phyloP scores from a whole-genome alignment of 768 basidiomycete genomes.

The Termitomyces sp. region DNA sequence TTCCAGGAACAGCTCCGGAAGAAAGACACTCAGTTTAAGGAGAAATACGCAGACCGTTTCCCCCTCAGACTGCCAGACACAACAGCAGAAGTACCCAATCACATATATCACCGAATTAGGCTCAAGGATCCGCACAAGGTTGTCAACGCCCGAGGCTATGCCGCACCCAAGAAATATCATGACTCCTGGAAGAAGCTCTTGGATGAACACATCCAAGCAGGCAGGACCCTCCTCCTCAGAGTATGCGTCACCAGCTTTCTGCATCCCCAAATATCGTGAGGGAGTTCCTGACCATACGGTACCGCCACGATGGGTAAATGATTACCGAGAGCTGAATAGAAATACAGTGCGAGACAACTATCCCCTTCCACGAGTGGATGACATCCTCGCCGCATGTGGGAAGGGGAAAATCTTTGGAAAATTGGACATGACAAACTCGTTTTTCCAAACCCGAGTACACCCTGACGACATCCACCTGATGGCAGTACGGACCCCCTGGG shows the following conservation, averaged over 20 bases:
- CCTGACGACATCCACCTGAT: no score
- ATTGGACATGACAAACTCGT: slow-evolving; percentile 13
- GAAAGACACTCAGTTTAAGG: neutral
- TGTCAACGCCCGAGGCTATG: neutral
- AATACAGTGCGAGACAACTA: neutral
- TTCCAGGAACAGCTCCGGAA: neutral
- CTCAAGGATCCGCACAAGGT: neutral
- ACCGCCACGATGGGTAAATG: no score
- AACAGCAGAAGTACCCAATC: neutral
- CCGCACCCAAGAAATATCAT: neutral
- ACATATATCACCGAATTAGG: neutral
- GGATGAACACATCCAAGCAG: neutral
- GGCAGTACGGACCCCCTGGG: no score
- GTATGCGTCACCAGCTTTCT: no score
- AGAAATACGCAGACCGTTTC: neutral
- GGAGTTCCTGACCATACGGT: no score
- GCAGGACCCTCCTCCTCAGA: slow-evolving; percentile 18
- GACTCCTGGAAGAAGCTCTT: neutral
- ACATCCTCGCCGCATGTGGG: slow-evolving; percentile 26
- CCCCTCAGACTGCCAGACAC: neutral
- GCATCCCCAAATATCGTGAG: no score
- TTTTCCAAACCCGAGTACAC: neutral
- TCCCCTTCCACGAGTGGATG: slow-evolving; percentile 21
- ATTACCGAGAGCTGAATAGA: no score
- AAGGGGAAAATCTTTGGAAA: neutral